Evolutionary conservation across 1,139 yeast species (phyloP).

Genomic region (Suhomyces guaymorum): DNA sequence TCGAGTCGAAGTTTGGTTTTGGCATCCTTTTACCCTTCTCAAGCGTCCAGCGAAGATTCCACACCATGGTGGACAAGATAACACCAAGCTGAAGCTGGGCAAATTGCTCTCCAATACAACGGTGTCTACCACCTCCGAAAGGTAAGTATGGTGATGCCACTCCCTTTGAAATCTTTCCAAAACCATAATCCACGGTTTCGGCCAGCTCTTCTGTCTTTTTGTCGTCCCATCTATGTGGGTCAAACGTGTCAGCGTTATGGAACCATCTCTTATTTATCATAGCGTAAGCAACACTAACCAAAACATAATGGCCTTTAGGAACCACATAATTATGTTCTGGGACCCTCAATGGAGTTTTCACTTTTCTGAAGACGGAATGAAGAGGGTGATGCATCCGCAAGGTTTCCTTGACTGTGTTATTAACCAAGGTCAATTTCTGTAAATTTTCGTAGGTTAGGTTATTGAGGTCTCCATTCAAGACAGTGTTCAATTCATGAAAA

Average conservation of each 20-base stretch:
- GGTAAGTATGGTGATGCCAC: conserved; percentile 94
- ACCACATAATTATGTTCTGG: conserved; percentile 79
- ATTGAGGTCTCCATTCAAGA: conserved; percentile 51
- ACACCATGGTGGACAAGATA: conserved; percentile 70
- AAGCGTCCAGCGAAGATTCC: conserved; percentile 74
- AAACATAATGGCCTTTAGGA: conserved; percentile 83
- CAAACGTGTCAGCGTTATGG: conserved; percentile 66
- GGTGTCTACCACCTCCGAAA: conserved; percentile 98
- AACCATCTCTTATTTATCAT: conserved; percentile 75
- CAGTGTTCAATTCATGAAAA: conserved; percentile 66
- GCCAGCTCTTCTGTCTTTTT: conserved; percentile 15
- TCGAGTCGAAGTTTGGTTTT: conserved; percentile 78
- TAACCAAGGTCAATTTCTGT: conserved; percentile 76
- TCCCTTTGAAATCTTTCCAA: conserved; percentile 93
- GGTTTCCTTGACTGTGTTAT: conserved; percentile 85
- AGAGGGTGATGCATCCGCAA: conserved; percentile 94
- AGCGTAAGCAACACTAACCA: conserved; percentile 92
- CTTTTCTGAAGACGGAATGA: conserved; percentile 94
- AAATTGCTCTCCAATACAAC: conserved; percentile 98
- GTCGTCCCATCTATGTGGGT: conserved; percentile 87
- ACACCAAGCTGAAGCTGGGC: conserved; percentile 93
- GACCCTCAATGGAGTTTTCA: conserved; percentile 70
- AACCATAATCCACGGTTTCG: conserved; percentile 82
- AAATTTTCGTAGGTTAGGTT: conserved; percentile 78
- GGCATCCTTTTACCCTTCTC: conserved; percentile 63